phyloP scores from a whole-genome alignment of 345 rosid genomes.

The Sisymbrium irio region DNA sequence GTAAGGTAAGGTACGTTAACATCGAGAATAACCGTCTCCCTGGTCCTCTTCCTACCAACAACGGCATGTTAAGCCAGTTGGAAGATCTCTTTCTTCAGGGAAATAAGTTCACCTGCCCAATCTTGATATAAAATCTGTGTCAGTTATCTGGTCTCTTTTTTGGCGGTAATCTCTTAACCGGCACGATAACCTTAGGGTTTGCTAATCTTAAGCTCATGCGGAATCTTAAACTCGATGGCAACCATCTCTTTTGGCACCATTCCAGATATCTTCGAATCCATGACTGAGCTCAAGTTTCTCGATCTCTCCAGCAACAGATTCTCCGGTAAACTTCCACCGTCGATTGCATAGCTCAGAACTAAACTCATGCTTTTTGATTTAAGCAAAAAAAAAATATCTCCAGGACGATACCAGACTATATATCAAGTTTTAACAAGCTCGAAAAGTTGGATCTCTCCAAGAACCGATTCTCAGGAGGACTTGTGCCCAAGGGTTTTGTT shows the following conservation, averaged over 20 bases:
- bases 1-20: slow-evolving; percentile 50
- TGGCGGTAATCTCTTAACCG: slow-evolving; percentile 50
- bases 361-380: slow-evolving; percentile 40
- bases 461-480: slow-evolving; percentile 47
- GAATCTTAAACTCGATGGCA: slow-evolving; percentile 32
- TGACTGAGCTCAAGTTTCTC: slow-evolving; percentile 41
- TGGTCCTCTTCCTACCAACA: slow-evolving; percentile 46
- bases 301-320: slow-evolving; percentile 49
- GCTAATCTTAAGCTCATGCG: slow-evolving; percentile 40
- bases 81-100: slow-evolving; percentile 44
- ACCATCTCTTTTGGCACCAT: slow-evolving; percentile 53
- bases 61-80: slow-evolving; percentile 46
- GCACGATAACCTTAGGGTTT: slow-evolving; percentile 46
- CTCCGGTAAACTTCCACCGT: slow-evolving; percentile 52
- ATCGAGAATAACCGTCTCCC: slow-evolving; percentile 58
- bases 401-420: slow-evolving; percentile 53
- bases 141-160: slow-evolving; percentile 46
- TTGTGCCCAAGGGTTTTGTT: slow-evolving; percentile 51
- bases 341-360: slow-evolving; percentile 48
- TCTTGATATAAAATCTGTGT: slow-evolving; percentile 49
- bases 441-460: slow-evolving; percentile 62
- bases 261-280: slow-evolving; percentile 51
- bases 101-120: slow-evolving; percentile 53
- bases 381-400: slow-evolving; percentile 55
- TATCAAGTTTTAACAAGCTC: slow-evolving; percentile 50